Evolutionary conservation across 2,329 filamentous ascomycete genomes (phyloP), one percentile per base, ranked within the genome.

Genomic region (Botryotinia narcissicola): DNA sequence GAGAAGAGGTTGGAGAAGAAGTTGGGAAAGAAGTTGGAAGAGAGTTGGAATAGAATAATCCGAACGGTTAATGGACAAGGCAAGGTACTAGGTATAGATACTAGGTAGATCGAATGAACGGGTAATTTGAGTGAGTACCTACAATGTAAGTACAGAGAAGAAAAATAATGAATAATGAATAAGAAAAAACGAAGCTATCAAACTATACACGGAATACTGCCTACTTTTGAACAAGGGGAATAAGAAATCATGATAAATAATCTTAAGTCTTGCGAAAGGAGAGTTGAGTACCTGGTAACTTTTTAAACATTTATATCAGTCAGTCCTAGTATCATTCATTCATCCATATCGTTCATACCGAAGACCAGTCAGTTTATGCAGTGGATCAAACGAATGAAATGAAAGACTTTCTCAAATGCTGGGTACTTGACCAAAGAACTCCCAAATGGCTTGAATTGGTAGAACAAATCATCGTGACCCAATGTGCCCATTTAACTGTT

Each of bases 191-290:
- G 29, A 32, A 35, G 62, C 62, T 66, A 51, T 66, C 46, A 12
- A 42, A 42, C 37, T 29, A 12, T 42, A 63, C 25, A 63, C 60
- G 60, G 44, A 66, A 37, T 25, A 46, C 42, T 25, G 42, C 29
- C n/a, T 44, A 32, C 37, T 32, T 44, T 63, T 32, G 61, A 63
- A 29, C 40, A 63, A 40, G 61, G 40, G 44, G 32, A 37, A 37
- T 16, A 18, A 18, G 32, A 51, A 18, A 57, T 57, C n/a, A 57
- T 57, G n/a, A 18, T 35, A 29, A 29, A 40, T 54, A 54, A 67
- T 51, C n/a, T 67, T 54, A 67, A 54, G 63, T 32, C 46, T 67
- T 35, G 63, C 63, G 44, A 67, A 51, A 67, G 42, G 63, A 40
- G 63, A 67, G 25, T 25, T 29, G 18, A 60, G 57, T 60, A 35